Evolutionary conservation across 2,329 filamentous ascomycete species (phyloP).

Genomic region (Alternaria arborescens): DNA sequence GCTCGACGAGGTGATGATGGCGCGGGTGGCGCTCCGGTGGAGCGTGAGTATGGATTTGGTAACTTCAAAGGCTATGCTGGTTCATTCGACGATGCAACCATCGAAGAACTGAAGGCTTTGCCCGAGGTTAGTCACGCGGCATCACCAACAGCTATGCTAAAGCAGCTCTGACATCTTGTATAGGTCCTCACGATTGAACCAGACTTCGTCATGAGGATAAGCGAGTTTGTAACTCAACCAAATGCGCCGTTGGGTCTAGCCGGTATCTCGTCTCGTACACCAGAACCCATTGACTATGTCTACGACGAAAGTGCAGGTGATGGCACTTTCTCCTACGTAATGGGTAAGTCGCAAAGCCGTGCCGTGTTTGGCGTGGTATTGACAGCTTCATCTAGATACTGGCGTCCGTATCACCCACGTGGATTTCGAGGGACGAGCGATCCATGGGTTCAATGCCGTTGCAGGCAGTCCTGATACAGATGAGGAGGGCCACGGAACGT

Average conservation of each 20-base stretch:
- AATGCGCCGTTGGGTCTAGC: constrained; percentile 40
- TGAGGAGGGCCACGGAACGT: constrained; percentile 43
- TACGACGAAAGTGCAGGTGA: constrained; percentile 39
- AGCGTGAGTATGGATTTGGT: constrained; percentile 41
- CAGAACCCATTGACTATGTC: constrained; percentile 32
- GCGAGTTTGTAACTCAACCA: constrained; percentile 30
- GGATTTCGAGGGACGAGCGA: constrained; percentile 44
- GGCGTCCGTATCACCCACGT: constrained; percentile 65
- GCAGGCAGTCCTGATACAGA: constrained; percentile 27
- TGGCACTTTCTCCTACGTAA: constrained; percentile 58
- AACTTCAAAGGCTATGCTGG: constrained; percentile 45
- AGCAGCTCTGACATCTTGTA: background rate
- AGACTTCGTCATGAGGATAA: constrained; percentile 39
- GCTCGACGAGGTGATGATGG: constrained; percentile 25
- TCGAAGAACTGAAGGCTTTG: constrained; percentile 40
- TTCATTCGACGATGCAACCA: constrained; percentile 39
- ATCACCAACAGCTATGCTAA: background rate
- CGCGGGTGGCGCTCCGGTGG: constrained; percentile 28
- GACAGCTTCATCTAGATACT: constrained; percentile 57
- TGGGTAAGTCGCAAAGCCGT: constrained; percentile 38
- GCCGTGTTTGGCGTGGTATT: background rate
- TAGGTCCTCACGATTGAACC: constrained; percentile 32
- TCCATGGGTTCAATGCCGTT: constrained; percentile 42
- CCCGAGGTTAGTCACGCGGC: constrained; percentile 29
- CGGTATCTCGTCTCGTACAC: constrained; percentile 38